These are phyloP conservation scores for Batkoa obscura DNA, from an alignment of 371 early-diverging fungal genomes.

Conservation along the genomic window DNA sequence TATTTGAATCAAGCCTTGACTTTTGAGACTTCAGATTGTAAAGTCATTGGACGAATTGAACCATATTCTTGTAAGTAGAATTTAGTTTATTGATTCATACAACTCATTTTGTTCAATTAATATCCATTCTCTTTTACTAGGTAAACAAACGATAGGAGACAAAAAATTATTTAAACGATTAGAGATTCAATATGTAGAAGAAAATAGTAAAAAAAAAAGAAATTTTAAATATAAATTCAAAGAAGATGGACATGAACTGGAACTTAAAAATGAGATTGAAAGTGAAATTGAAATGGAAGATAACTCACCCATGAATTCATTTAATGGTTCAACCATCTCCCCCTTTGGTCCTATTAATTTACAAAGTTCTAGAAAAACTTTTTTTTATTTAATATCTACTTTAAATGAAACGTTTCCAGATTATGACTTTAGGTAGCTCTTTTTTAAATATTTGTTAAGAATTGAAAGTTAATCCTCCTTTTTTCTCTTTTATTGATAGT, in stretches of 20 bases:
- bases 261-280: too few species aligned
- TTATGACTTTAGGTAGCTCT: slow-evolving; percentile 62
- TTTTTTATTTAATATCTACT: slow-evolving; percentile 78
- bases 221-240: too few species aligned
- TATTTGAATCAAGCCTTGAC: slow-evolving; percentile 28
- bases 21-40: slow-evolving; percentile 41
- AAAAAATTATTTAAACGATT: slow-evolving; percentile 68
- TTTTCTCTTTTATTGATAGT: slow-evolving; percentile 15
- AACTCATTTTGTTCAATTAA: too few species aligned
- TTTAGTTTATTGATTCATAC: too few species aligned
- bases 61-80: slow-evolving; percentile 65
- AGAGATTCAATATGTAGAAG: slow-evolving; percentile 38
- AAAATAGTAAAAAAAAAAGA: too few species aligned
- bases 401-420: slow-evolving; percentile 87
- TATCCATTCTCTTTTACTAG: slow-evolving; percentile 15
- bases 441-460: not conserved
- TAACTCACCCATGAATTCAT: not conserved
- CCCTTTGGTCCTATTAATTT: slow-evolving; percentile 72
- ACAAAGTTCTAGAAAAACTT: slow-evolving; percentile 51
- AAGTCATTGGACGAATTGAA: slow-evolving; percentile 59
- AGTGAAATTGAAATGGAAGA: not conserved
- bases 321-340: slow-evolving; percentile 32
- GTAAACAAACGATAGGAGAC: slow-evolving; percentile 77
- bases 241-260: too few species aligned
- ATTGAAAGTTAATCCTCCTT: not conserved